These are phyloP conservation scores for Hypoxylon rubiginosum DNA, from an alignment of 2,329 filamentous ascomycete species.

Conservation along the genomic window DNA sequence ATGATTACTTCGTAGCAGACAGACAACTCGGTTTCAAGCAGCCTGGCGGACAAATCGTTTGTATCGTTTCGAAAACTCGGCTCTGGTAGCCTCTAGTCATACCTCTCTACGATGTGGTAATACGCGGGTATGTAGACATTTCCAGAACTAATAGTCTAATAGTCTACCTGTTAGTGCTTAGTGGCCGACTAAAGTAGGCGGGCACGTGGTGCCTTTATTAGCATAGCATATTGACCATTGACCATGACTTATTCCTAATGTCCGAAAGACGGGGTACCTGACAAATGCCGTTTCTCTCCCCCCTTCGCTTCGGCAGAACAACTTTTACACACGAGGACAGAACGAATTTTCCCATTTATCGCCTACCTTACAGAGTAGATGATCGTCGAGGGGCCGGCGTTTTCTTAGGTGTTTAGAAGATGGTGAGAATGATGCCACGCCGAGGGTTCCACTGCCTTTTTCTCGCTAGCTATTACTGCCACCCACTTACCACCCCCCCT, in stretches of 20 bases:
- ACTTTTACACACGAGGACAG: background rate
- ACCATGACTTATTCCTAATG: background rate
- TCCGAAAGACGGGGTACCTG: background rate
- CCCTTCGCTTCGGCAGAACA: background rate
- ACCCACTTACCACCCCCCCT: background rate
- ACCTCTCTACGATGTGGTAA: background rate
- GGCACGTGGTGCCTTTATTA: background rate
- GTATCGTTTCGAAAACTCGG: background rate
- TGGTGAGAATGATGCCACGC: constrained; percentile 29
- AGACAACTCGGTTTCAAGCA: constrained; percentile 19
- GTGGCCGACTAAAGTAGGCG: background rate
- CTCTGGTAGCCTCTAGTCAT: constrained; percentile 1
- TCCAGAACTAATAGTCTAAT: background rate
- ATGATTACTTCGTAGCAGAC: too few relatives aligned
- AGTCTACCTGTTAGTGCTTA: too few relatives aligned
- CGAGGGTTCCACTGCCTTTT: constrained; percentile 32
- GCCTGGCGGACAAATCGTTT: constrained; percentile 9
- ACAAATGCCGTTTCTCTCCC: background rate
- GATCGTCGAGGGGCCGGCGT: constrained; percentile 22
- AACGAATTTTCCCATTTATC: background rate
- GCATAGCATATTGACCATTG: too few relatives aligned
- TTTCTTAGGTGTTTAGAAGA: constrained; percentile 13
- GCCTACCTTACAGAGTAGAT: constrained; percentile 20
- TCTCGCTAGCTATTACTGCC: too few relatives aligned
- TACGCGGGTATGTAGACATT: background rate